These are phyloP conservation scores for Neurospora sp. DNA, from an alignment of 495 filamentous ascomycete species.

Conservation along the genomic window DNA sequence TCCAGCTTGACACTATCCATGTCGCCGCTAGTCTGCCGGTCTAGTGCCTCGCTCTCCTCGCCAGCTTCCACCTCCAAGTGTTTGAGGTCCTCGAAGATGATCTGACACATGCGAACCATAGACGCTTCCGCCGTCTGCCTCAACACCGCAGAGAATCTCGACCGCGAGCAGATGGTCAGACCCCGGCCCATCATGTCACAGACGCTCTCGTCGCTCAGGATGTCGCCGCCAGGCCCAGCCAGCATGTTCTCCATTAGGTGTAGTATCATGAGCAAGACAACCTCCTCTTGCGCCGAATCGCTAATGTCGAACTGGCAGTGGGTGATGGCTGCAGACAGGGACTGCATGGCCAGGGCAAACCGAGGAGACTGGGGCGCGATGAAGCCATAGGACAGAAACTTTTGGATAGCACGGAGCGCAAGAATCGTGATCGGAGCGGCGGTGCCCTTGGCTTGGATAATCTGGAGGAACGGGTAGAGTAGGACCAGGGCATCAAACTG, in stretches of 20 bases:
- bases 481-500: slow-evolving; percentile 82
- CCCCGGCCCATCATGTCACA: slow-evolving; percentile 99
- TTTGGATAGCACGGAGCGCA: slow-evolving; percentile 89
- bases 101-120: slow-evolving; percentile 98
- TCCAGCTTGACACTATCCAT: slow-evolving; percentile 80
- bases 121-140: slow-evolving; percentile 88
- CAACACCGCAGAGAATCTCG: slow-evolving; percentile 81
- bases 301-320: slow-evolving; percentile 97
- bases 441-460: slow-evolving; percentile 92
- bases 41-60: slow-evolving; percentile 47
- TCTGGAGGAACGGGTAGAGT: slow-evolving; percentile 91
- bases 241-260: slow-evolving; percentile 98
- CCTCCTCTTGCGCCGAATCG: slow-evolving; percentile 88
- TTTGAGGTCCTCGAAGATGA: slow-evolving; percentile 88
- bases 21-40: slow-evolving; percentile 52
- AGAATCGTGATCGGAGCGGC: slow-evolving; percentile 93
- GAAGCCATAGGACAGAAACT: slow-evolving; percentile 93
- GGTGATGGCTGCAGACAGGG: slow-evolving; percentile 87
- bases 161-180: slow-evolving; percentile 93
- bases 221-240: slow-evolving; percentile 79
- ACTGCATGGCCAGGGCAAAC: slow-evolving; percentile 85
- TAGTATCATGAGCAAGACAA: slow-evolving; percentile 84
- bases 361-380: slow-evolving; percentile 73
- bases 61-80: slow-evolving; percentile 65
- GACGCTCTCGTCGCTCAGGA: slow-evolving; percentile 91